Conservation (phyloP, 371 early-diverging fungal species). For the Rhizopus arrhizus region DNA sequence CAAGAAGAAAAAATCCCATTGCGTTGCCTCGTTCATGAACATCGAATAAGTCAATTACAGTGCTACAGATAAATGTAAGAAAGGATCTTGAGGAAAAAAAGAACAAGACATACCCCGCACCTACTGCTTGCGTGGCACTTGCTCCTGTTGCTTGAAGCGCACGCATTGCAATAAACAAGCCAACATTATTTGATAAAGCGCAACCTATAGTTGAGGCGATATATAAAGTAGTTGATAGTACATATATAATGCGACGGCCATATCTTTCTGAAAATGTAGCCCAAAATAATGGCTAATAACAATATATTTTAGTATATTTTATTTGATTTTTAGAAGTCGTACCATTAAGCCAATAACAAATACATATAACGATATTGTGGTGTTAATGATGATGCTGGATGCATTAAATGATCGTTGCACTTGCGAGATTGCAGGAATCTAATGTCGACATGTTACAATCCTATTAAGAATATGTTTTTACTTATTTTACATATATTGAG, state of each 20-base stretch:
- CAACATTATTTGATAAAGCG: conserved; percentile 58
- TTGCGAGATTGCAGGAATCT: conserved; percentile 52
- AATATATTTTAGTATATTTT: background rate
- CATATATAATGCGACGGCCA: conserved; percentile 67
- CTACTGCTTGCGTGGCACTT: conserved; percentile 72
- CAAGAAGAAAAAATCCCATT: conserved; percentile 62
- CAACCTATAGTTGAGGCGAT: conserved; percentile 65
- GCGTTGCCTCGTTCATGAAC: conserved; percentile 55
- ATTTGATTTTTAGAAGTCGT: background rate
- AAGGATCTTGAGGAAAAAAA: background rate
- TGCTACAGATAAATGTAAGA: conserved; percentile 22
- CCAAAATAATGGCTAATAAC: conserved; percentile 63
- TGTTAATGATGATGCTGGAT: conserved; percentile 41
- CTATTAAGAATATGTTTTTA: background rate
- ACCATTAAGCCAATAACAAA: conserved; percentile 48
- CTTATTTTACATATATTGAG: conserved; percentile 44
- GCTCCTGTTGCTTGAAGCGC: conserved; percentile 72
- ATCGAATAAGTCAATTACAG: conserved; percentile 36
- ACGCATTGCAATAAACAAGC: conserved; percentile 62
- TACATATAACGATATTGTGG: conserved; percentile 49
- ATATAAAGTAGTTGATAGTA: conserved; percentile 61
- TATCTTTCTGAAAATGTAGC: conserved; percentile 69
- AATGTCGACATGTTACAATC: background rate
- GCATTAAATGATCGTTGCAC: conserved; percentile 35
- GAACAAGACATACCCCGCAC: conserved; percentile 61